Evolutionary conservation across 805 yeast species (phyloP).

Genomic region (Candida pseudoglaebosa): DNA sequence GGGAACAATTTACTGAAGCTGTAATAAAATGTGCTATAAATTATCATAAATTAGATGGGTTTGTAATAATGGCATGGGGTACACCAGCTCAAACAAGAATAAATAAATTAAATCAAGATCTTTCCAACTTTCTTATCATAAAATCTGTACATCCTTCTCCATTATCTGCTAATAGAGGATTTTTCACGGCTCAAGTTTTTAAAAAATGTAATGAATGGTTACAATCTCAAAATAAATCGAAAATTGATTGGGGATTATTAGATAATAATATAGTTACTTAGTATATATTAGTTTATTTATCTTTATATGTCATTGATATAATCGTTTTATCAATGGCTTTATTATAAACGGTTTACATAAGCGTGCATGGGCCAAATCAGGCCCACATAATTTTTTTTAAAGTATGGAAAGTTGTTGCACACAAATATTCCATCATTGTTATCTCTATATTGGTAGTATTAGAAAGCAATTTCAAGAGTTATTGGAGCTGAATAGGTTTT

Average conservation of each 20-base stretch:
- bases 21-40: constrained; percentile 53
- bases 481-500: constrained; percentile 18
- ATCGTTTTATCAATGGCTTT: too few species aligned
- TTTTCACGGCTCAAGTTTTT: constrained; percentile 75
- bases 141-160: constrained; percentile 94
- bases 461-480: too few species aligned
- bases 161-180: constrained; percentile 79
- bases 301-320: too few species aligned
- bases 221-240: constrained; percentile 33
- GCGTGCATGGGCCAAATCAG: too few species aligned
- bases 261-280: constrained; percentile 24
- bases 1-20: constrained; percentile 85
- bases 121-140: constrained; percentile 46
- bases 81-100: constrained; percentile 65
- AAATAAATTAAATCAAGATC: constrained; percentile 28
- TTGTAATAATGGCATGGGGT: constrained; percentile 82
- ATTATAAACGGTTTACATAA: too few species aligned
- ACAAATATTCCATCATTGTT: too few species aligned
- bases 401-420: too few species aligned
- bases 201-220: constrained; percentile 77
- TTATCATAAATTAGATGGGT: constrained; percentile 47
- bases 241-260: constrained; percentile 63
- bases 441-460: too few species aligned
- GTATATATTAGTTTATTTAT: not conserved
- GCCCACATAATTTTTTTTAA: too few species aligned